Evolutionary conservation across 192 early-diverging fungal species (phyloP), one percentile per base, ranked within the genome.

Genomic region (Podochytrium sp.): DNA sequence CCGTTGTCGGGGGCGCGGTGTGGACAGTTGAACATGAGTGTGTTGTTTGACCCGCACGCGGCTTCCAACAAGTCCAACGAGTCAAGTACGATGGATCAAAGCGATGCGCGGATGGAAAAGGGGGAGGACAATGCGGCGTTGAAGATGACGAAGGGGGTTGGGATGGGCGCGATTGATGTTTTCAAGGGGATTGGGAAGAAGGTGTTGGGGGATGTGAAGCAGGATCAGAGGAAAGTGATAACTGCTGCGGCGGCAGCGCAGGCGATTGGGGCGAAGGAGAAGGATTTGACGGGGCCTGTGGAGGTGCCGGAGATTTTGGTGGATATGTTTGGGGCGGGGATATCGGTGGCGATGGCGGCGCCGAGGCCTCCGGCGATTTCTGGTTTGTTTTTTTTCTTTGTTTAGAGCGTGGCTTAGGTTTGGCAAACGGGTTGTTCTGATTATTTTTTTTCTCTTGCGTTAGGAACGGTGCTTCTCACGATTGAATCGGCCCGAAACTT

Each of bases 401-500:
- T 23, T 23, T 57, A 23, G 7, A 27, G 25, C 14, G 7, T 27
- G 55, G 29, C 10, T 23, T 7, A 29, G 14, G 14, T 57, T 10
- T 7, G 7, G 55, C 55, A 49, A 49, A 14, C 12, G 12, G 12
- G 7, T 23, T 10, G 16, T 57, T 57, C 29, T 57, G 7, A 10
- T 12, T 29, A 10, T 10, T 57, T 57, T 57, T 57, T 47, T 47
- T 10, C 20, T 47, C 20, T 25, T 57, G 4, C 14, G 20, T 27
- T 35, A 68, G 75, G 65, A 25, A 39, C 2, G 18, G 75, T 77
- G 4, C 47, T 58, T 0, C 60, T 92, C n/a, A 69, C 72, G 30
- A 71, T 92, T 43, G 42, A 86, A 5, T 74, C 58, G 32, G 91
- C 88, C 16, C 53, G 78, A 52, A 75, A 82, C 23, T 71, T 90